These are phyloP conservation scores for Fusarium zealandicum DNA, from an alignment of 2,329 filamentous ascomycete genomes.

Conservation along the genomic window DNA sequence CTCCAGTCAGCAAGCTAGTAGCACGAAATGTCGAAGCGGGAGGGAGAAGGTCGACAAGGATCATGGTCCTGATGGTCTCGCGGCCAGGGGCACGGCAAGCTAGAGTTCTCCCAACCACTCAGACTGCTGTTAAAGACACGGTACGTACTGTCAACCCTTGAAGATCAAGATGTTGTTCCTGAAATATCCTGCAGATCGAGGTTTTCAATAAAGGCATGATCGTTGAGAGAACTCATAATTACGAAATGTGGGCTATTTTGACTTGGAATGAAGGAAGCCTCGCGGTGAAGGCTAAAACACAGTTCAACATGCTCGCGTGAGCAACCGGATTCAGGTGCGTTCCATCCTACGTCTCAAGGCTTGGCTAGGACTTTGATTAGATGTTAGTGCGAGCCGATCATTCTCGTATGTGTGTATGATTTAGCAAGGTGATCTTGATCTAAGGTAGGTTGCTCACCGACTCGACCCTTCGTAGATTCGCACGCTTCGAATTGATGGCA, in stretches of 20 bases:
- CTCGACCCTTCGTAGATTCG: not conserved
- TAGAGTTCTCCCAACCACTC: too few relatives aligned
- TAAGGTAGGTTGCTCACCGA: slow-evolving; percentile 2
- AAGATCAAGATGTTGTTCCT: too few relatives aligned
- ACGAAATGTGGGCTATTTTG: too few relatives aligned
- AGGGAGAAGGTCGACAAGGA: slow-evolving; percentile 10
- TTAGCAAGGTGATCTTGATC: not conserved
- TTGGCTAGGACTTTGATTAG: not conserved
- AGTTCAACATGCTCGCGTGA: not conserved
- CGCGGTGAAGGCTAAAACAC: not conserved
- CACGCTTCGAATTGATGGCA: not conserved
- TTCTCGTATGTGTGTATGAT: not conserved
- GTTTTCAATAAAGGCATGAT: too few relatives aligned
- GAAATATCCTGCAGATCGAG: too few relatives aligned
- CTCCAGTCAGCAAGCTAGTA: slow-evolving; percentile 17
- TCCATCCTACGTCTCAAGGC: not conserved
- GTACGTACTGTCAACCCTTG: too few relatives aligned
- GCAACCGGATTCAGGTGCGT: not conserved
- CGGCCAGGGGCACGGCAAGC: not conserved
- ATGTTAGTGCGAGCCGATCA: not conserved
- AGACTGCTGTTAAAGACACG: too few relatives aligned
- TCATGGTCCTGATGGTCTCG: slow-evolving; percentile 19
- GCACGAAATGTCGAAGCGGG: slow-evolving; percentile 9
- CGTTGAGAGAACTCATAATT: too few relatives aligned
- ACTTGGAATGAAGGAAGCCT: too few relatives aligned